Base-by-base conservation (phyloP, 2,329 filamentous ascomycete genomes). In the Ilyonectria mors-panacis region DNA sequence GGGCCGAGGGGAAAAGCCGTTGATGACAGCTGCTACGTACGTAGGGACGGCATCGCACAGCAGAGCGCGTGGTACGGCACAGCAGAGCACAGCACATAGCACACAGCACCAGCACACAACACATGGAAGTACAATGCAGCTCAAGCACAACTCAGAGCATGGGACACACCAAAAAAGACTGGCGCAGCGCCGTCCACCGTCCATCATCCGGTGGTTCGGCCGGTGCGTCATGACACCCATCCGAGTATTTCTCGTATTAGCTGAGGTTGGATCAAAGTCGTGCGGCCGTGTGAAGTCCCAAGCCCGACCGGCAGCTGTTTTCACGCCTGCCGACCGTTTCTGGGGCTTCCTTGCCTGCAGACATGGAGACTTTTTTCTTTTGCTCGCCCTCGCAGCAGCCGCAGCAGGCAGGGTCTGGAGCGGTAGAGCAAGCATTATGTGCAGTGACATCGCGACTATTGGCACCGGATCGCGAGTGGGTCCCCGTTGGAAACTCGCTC, bases 231-330 rank as follows among this genome's bases (percentile, higher is more conserved):
- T 63, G 51, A 62, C 39, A 65, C 47, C 10, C 44, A 70, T 70
- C 71, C 71, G 71, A 74, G 50, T 67, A 69, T 70, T 75, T 75
- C 68, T 75, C 73, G 71, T 74, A 67, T 75, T 63, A 26, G 68
- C 60, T 67, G 60, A 70, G 63, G 60, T 63, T 50, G 44, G 58
- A 54, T 53, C 58, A 65, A 71, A 65, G 47, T 73, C 67, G 65
- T 39, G 65, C 62, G 65, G 65, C 57, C 59, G 30, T 33, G 33
- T 28, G 28, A 60, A 23, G 55, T 57, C 35, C 30, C 45, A 59
- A 37, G 45, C 42, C 65, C 56, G 57, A 48, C 59, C 42, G 59
- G 71, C 57, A 68, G 51, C 51, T 58, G 45, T 63, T 60, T 60
- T 73, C 33, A 66, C 61, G 57, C 56, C 42, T 62, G 59, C 68